Base-by-base conservation (phyloP, 768 basidiomycete species). In the Auriscalpium orientale region DNA sequence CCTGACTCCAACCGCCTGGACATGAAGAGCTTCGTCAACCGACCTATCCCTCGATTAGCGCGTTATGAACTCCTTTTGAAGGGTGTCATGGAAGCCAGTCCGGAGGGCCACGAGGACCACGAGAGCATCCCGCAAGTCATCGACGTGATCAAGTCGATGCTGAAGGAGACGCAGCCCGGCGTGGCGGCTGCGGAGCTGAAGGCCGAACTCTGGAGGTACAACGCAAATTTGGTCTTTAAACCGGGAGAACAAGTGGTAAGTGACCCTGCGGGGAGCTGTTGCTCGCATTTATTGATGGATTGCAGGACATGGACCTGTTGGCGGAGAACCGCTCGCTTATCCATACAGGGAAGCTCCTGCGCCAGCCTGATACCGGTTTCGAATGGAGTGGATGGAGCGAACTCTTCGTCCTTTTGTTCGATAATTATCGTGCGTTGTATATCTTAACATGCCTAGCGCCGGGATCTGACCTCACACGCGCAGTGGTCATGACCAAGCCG, bases 371-470 rank as follows among this genome's bases (percentile, higher is more conserved):
- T 57, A 85, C 85, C 34, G 91, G 89, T 12, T 83, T 93, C 60
- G 87, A 88, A 67, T 89, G 86, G 85, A 91, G 81, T 59, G 89
- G 87, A 44, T 95, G 92, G 91, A 85, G 83, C 46, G 94, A 98
- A 69, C 78, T 95, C 8, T 89, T 86, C 59, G 87, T 95, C 8
- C 76, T 98, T 53, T 74, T 99, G 3, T 97, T 99, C 63, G 97
- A 99, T 70, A 93, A 98, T 64, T 99, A 98, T 64, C 70, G 93
- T 92, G 57, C 70, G 90, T 72, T 36, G 1, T 11, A 8, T 22
- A 45, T n/a, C 38, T 13, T 28, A 13, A 15, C n/a, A 35, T 18
- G 35, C 8, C 28, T 22, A 28, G 0, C 21, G 8, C 15, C 36
- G 28, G 28, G 21, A 48, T 20, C 16, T 35, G 21, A 43, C 28